A percentile compares a stretch with the other conserved stretches of the same genome.
phyloP scores from a whole-genome alignment of 345 rosid genomes.

The Leavenworthia alabamica region DNA sequence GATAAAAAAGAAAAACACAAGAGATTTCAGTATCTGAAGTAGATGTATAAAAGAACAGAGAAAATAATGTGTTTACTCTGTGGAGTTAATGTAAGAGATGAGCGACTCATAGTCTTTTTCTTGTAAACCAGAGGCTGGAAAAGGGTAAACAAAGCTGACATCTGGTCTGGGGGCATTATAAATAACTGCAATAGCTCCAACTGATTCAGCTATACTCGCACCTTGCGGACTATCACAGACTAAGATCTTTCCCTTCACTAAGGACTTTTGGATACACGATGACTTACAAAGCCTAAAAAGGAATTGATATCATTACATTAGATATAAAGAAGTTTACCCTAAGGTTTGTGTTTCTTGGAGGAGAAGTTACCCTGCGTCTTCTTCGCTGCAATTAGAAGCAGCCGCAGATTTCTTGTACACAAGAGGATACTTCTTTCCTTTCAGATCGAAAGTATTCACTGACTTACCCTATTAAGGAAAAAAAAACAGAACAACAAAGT shows the following conservation, averaged over 20 bases:
- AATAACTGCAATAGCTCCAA: constrained; percentile 30
- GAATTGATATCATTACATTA: background rate
- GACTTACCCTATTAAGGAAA: constrained; percentile 34
- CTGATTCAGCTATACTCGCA: background rate
- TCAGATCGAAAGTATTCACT: constrained; percentile 29
- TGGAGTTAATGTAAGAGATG: constrained; percentile 23
- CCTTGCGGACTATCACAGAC: constrained; percentile 1
- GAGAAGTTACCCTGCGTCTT: background rate
- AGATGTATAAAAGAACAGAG: background rate
- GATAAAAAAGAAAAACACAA: background rate
- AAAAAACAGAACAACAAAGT: background rate
- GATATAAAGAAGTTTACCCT: background rate
- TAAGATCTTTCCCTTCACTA: constrained; percentile 38
- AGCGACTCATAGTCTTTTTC: background rate
- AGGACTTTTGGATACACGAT: constrained; percentile 6
- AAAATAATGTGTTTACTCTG: constrained; percentile 17
- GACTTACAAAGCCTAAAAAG: constrained; percentile 14
- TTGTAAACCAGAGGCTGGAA: constrained; percentile 18
- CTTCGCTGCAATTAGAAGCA: background rate
- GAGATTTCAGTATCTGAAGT: background rate
- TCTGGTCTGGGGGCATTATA: background rate
- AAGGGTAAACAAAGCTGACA: constrained; percentile 1
- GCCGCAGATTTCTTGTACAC: constrained; percentile 12
- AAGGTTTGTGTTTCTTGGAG: background rate
- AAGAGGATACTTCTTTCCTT: constrained; percentile 30